Conservation (phyloP, 1,284 basidiomycete genomes). For the Sanghuangporus baumii region DNA sequence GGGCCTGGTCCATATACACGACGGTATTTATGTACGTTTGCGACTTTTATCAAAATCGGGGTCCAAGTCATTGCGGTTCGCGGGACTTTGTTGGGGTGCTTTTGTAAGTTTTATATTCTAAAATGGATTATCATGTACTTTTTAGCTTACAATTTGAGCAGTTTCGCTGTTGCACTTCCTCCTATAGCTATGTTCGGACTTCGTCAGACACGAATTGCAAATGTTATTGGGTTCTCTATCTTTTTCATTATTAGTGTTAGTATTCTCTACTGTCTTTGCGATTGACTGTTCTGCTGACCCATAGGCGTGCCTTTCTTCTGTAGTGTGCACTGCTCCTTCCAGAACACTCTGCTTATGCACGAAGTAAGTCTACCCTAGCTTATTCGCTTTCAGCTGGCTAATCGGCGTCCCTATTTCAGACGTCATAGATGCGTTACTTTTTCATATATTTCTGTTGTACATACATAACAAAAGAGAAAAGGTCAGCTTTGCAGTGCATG, state of each 20-base stretch:
- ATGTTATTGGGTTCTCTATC: constrained; percentile 15
- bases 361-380: constrained; percentile 5
- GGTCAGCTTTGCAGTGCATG: constrained; percentile 16
- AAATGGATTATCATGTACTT: not conserved
- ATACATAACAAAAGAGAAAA: constrained; percentile 30
- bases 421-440: constrained; percentile 10
- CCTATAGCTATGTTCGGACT: constrained; percentile 26
- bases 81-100: constrained; percentile 23
- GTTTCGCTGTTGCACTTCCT: constrained; percentile 20
- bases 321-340: constrained; percentile 10
- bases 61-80: constrained; percentile 13
- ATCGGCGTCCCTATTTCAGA: not conserved
- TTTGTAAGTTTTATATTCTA: constrained; percentile 19
- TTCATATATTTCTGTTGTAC: constrained; percentile 28
- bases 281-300: not conserved
- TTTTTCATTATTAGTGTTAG: constrained; percentile 20
- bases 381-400: not conserved
- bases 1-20: constrained; percentile 25
- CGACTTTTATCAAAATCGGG: constrained; percentile 17
- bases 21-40: constrained; percentile 16
- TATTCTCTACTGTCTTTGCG: not conserved
- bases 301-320: too few relatives aligned
- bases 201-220: constrained; percentile 23
- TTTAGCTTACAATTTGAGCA: not conserved
- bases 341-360: not conserved